A percentile compares a stretch with the other conserved stretches of the same genome.
These are phyloP conservation scores for Plasmodium fragile DNA, from an alignment of 169 alveolate genomes.

Conservation along the genomic window DNA sequence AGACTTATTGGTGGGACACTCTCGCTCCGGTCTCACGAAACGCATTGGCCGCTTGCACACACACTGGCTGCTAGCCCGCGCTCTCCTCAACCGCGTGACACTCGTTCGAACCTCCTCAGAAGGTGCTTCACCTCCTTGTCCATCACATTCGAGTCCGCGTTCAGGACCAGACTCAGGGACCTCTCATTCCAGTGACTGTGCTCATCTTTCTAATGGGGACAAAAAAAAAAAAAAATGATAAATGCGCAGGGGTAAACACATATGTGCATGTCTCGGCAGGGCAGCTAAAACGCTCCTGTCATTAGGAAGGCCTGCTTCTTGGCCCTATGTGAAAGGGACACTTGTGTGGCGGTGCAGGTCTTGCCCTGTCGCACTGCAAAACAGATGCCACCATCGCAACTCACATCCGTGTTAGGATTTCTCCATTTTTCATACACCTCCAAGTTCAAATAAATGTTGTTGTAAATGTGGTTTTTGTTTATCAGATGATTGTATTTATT, in stretches of 20 bases:
- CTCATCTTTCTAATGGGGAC: constrained; percentile 41
- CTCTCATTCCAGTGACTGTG: constrained; percentile 52
- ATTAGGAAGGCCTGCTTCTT: neutral
- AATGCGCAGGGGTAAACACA: neutral
- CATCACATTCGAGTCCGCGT: constrained; percentile 57
- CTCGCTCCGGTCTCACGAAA: neutral
- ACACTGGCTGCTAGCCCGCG: neutral
- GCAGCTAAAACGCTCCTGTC: neutral
- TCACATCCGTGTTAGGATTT: constrained; percentile 41
- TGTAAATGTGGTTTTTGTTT: constrained; percentile 56
- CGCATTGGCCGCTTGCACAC: too few relatives aligned
- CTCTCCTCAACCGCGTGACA: neutral
- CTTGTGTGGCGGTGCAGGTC: neutral
- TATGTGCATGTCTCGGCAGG: neutral
- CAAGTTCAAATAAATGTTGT: constrained; percentile 31
- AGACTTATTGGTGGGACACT: neutral
- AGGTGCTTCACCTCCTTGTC: constrained; percentile 41
- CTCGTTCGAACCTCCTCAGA: constrained; percentile 37
- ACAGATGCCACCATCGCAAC: neutral
- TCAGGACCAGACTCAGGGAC: constrained; percentile 26
- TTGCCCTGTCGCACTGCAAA: neutral
- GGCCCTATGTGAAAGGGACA: neutral
- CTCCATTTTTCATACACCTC: constrained; percentile 74
- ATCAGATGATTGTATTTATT: constrained; percentile 56
- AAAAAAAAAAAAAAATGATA: neutral